Percentiles rank a stretch among this genome's conserved stretches.
These are phyloP conservation scores for Globisporangium canariense DNA, from an alignment of 352 stramenopile species.

Conservation along the genomic window DNA sequence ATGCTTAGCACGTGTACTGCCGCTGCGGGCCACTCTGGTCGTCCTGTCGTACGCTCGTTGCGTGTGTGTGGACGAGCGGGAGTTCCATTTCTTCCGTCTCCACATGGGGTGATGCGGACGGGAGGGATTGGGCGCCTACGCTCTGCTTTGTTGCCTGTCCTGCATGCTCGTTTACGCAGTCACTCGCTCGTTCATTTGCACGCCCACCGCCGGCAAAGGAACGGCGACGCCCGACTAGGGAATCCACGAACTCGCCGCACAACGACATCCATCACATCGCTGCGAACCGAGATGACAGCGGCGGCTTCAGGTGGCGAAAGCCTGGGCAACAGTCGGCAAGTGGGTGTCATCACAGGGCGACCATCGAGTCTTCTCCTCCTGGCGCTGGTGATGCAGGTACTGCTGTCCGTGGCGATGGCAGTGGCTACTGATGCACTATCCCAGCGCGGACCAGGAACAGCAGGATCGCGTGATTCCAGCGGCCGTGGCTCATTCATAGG, in stretches of 20 bases:
- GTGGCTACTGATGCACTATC: too few species aligned
- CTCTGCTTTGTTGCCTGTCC: background rate
- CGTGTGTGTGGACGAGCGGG: background rate
- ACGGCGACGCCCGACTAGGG: too few species aligned
- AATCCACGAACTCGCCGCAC: too few species aligned
- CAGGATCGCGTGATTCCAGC: background rate
- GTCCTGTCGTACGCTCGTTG: background rate
- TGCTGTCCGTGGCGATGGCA: background rate
- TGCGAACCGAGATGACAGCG: background rate
- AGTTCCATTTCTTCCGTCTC: background rate
- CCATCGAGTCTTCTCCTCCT: background rate
- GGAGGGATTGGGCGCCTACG: background rate
- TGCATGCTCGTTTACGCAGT: background rate
- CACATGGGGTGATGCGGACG: background rate
- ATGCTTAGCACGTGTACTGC: too few species aligned
- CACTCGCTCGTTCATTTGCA: too few species aligned
- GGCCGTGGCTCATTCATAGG: background rate
- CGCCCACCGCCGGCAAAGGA: too few species aligned
- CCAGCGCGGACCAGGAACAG: background rate
- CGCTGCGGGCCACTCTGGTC: background rate
- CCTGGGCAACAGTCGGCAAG: background rate
- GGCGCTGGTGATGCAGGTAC: background rate
- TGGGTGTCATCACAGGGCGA: background rate
- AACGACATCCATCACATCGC: too few species aligned
- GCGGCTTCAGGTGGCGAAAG: background rate